These are phyloP conservation scores for Bolboschoenus planiculmis DNA, from an alignment of 176 grass and related monocot species.

Conservation along the genomic window DNA sequence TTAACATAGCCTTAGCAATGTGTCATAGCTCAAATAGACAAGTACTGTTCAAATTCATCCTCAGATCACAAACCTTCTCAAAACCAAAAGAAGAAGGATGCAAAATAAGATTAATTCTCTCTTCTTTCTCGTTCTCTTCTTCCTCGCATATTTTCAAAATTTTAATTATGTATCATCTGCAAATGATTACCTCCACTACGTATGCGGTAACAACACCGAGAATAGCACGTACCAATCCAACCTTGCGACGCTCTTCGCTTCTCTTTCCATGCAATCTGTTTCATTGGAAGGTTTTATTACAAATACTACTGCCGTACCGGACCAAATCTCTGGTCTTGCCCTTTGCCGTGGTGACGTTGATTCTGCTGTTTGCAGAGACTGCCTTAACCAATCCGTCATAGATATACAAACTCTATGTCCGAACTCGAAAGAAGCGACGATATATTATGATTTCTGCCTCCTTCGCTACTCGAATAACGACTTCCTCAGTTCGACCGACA, in stretches of 20 bases:
- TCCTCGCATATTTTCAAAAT: background rate
- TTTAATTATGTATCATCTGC: background rate
- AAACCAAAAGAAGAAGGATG: background rate
- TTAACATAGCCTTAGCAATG: background rate
- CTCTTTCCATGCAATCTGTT: background rate
- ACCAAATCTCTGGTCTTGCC: conserved; percentile 29
- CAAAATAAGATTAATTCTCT: background rate
- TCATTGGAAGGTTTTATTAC: conserved; percentile 14
- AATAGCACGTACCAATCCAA: conserved; percentile 27
- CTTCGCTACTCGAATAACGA: conserved; percentile 28
- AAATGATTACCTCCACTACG: background rate
- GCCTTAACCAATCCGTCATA: background rate
- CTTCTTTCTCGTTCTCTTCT: background rate
- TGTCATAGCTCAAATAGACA: background rate
- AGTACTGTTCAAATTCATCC: background rate
- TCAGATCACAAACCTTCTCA: background rate
- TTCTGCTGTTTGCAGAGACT: conserved; percentile 20
- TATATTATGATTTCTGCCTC: conserved; percentile 45
- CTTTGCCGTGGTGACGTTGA: conserved; percentile 52
- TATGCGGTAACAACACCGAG: conserved; percentile 39
- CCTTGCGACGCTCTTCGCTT: conserved; percentile 13
- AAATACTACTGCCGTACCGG: background rate
- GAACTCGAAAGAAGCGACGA: background rate
- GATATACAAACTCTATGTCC: conserved; percentile 20
- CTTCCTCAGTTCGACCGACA: conserved; percentile 27